These are phyloP conservation scores for Penicillium herquei DNA, from an alignment of 495 filamentous ascomycete genomes.

Conservation along the genomic window DNA sequence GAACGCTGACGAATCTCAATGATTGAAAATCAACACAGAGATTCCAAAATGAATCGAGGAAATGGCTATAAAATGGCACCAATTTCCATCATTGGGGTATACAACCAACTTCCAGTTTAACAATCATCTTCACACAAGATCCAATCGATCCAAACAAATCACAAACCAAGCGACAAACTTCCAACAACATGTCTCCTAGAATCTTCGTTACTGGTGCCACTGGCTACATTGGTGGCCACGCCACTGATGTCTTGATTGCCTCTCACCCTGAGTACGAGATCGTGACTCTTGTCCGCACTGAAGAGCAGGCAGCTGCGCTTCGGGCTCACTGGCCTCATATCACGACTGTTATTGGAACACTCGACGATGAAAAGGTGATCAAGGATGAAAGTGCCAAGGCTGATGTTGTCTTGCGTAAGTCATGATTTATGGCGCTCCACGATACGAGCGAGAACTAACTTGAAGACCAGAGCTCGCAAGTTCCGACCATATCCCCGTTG, in stretches of 20 bases:
- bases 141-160: no score
- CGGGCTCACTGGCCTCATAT: neutral
- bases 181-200: neutral
- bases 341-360: constrained; percentile 1
- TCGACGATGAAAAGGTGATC: neutral
- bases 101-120: no score
- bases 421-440: neutral
- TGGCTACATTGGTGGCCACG: constrained; percentile 5
- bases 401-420: constrained; percentile 5
- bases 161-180: neutral
- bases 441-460: neutral
- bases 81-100: no score
- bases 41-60: no score
- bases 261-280: constrained; percentile 1
- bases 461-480: neutral
- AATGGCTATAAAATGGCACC: no score
- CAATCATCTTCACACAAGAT: no score
- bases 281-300: neutral
- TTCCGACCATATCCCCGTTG: constrained; percentile 5
- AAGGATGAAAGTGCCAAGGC: constrained; percentile 1
- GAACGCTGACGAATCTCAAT: no score
- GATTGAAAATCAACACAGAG: no score
- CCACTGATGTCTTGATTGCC: neutral
- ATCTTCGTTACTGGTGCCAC: constrained; percentile 7
- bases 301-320: neutral